Percentiles rank a stretch among this genome's conserved stretches.
These are phyloP conservation scores for Mimosa bimucronata DNA, from an alignment of 306 rosid genomes.

Conservation along the genomic window DNA sequence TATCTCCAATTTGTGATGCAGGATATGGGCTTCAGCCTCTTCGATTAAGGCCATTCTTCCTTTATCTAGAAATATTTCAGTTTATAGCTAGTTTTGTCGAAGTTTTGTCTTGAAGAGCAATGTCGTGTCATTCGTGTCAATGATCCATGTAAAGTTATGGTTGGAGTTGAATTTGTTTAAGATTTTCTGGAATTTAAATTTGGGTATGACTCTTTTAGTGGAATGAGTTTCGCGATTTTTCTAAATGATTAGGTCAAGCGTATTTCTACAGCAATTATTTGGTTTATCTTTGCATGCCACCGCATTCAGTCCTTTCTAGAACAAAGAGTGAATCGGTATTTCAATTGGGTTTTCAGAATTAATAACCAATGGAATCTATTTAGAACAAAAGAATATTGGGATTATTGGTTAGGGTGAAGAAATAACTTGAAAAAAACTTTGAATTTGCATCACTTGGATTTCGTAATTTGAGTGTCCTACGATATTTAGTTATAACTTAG, in stretches of 20 bases:
- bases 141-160: constrained; percentile 5
- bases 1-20: constrained; percentile 40
- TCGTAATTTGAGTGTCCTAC: no score
- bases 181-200: background rate
- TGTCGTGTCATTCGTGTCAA: background rate
- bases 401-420: background rate
- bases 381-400: background rate
- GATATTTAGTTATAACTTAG: no score
- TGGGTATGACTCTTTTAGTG: background rate
- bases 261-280: background rate
- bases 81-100: constrained; percentile 13
- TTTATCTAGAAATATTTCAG: background rate
- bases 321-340: background rate
- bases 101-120: constrained; percentile 13
- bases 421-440: background rate
- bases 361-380: background rate
- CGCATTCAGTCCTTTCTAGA: background rate
- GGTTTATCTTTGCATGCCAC: background rate
- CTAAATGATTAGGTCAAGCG: background rate
- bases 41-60: constrained; percentile 47
- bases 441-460: background rate
- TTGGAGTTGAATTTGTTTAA: background rate
- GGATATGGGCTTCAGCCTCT: constrained; percentile 80
- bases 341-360: background rate
- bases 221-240: background rate